Evolutionary conservation across 192 early-diverging fungal genomes (phyloP), one percentile per base, ranked within the genome.

Genomic region (Chytriomyces confervae): DNA sequence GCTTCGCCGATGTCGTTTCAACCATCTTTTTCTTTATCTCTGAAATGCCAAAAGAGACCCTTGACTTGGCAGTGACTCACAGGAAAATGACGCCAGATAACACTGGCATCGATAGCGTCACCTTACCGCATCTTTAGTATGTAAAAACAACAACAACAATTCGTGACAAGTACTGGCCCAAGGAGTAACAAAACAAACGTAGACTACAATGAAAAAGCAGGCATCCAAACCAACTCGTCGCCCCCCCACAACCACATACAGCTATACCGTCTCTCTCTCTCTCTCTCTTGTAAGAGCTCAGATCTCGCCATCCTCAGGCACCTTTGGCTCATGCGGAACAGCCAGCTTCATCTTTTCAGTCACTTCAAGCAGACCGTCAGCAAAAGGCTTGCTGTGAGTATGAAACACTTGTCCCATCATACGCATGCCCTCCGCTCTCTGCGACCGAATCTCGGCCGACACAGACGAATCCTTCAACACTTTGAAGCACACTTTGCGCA

Each of bases 401-500:
- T 78, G 67, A 60, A 82, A 82, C 29, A 78, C 62, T 9, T 78
- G 48, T 13, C 75, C 80, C 62, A 78, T 77, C n/a, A 82, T 63
- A 13, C 64, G 46, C 24, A 82, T 13, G 10, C 76, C 80, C 45
- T 82, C 76, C 7, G 80, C 80, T 7, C 80, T 27, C 29, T 71
- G 45, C 3, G 62, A 57, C n/a, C 80, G 50, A 9, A 62, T 61
- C 44, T 82, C 80, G 11, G 45, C n/a, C 11, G 76, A 60, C 50
- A 82, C 72, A 5, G 80, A 82, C 20, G 77, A 78, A 64, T 82
- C 80, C 57, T 82, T 82, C 51, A 82, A 60, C 49, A 82, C 69
- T 60, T 82, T 82, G 67, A 77, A 74, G 64, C 80, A 82, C 3
- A 82, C 80, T 23, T 69, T 66, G 23, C 80, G 75, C 44, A 82